Conservation (phyloP, 768 basidiomycete species). For the Phaeolepiota aurea region DNA sequence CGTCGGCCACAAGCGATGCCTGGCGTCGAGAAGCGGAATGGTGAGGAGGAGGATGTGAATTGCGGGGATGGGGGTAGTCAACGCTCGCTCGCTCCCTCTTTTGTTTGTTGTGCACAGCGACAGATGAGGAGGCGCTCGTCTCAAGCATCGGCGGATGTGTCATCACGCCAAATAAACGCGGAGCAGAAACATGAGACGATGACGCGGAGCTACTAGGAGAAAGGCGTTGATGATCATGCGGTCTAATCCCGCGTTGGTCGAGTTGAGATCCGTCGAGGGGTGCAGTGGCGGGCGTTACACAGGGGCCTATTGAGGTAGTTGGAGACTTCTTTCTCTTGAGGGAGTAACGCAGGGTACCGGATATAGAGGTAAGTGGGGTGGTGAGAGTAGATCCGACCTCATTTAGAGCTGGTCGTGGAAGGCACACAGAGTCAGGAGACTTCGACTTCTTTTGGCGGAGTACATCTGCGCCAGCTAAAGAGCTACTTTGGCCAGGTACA, state of each 20-base stretch:
- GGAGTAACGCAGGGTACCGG: constrained; percentile 4
- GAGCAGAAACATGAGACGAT: background rate
- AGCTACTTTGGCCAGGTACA: background rate
- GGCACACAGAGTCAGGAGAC: background rate
- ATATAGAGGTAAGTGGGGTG: background rate
- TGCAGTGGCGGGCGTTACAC: background rate
- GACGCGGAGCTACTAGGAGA: background rate
- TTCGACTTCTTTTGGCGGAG: background rate
- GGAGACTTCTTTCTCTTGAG: constrained; percentile 17
- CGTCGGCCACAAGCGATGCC: constrained; percentile 4
- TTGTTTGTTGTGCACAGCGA: background rate
- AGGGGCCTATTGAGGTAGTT: background rate
- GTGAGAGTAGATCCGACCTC: background rate
- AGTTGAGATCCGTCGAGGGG: background rate
- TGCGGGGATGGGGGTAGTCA: background rate
- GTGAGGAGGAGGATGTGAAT: background rate
- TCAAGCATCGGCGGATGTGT: background rate
- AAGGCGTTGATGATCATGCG: background rate
- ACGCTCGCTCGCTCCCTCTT: background rate
- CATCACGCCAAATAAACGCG: constrained; percentile 1
- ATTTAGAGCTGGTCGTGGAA: background rate
- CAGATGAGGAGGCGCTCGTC: background rate
- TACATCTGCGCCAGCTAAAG: background rate
- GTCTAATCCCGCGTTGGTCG: background rate
- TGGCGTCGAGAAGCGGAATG: constrained; percentile 8